Base-by-base conservation (phyloP, 306 rosid genomes). In the Cicer pinnatifidum region DNA sequence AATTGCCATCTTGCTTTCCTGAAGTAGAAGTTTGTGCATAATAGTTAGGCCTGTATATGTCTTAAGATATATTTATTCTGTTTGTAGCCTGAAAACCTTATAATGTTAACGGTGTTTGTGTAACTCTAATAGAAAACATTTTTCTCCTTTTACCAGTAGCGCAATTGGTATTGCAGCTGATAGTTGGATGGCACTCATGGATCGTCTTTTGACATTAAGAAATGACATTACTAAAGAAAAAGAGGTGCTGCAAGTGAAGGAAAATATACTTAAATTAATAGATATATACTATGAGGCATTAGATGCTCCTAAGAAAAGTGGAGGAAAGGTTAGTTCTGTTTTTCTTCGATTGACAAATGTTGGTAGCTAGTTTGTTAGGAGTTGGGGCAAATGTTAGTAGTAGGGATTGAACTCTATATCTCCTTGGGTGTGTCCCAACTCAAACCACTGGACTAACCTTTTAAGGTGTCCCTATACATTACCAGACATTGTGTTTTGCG, bases 301-400 rank as follows among this genome's bases (percentile, higher is more conserved):
- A 44, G 97, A 93, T 60, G 97, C 97, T 28, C 88, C 93, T 0
- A 91, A 93, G 72, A 76, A 85, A 45, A 90, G 92, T 19, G 88
- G 82, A 60, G 73, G 2, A 73, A 85, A 86, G 97, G 98, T 93
- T 75, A 80, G 91, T 77, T 64, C n/a, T 67, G 64, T 63, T 16
- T 37, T 72, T 74, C 8, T 38, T 57, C 44, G 7, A 37, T 80
- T 71, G 20, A 28, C 35, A 28, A 28, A 28, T 28, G 33, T 28
- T 28, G 0, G 33, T 28, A 28, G 33, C 33, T 28, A 28, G 33
- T 28, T 28, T 28, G 33, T 28, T 28, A 3, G 33, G 33, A 28
- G 33, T 3, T 2, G 33, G 33, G 33, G 33, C 4, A 28, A 28
- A 28, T 28, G 35, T 28, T 28, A 28, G 35, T 28, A 28, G 35